Percentiles rank a stretch among this genome's conserved stretches.
Evolutionary conservation across 805 yeast species (phyloP).

Genomic region (Pichia exigua): DNA sequence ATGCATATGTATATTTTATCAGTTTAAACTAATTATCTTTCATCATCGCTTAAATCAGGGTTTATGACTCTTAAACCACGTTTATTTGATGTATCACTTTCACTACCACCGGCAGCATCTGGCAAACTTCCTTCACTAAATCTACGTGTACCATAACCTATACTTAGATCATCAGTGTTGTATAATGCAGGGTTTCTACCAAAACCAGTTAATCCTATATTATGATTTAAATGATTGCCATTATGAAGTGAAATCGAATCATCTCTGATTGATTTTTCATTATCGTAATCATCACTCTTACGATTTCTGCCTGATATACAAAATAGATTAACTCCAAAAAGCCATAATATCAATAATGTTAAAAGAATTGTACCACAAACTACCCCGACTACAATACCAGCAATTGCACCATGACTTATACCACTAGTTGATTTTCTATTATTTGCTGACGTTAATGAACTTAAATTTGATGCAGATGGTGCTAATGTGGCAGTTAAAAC

Average conservation of each 20-base stretch:
- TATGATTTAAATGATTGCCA: not conserved
- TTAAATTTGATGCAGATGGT: not conserved
- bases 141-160: constrained; percentile 20
- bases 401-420: constrained; percentile 28
- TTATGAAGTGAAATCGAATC: constrained; percentile 5
- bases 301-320: constrained; percentile 18
- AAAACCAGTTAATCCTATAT: constrained; percentile 5
- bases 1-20: not conserved
- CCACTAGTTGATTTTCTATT: constrained; percentile 1
- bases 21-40: not conserved
- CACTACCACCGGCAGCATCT: constrained; percentile 26
- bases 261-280: constrained; percentile 14
- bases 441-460: not conserved
- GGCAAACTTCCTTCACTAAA: constrained; percentile 31
- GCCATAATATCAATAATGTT: constrained; percentile 14
- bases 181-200: constrained; percentile 10
- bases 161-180: constrained; percentile 13
- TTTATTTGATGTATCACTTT: constrained; percentile 8
- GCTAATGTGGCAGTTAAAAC: constrained; percentile 8
- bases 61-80: constrained; percentile 27
- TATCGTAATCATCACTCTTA: constrained; percentile 14
- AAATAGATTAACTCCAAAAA: constrained; percentile 9
- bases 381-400: constrained; percentile 30
- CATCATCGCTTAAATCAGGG: constrained; percentile 24
- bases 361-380: constrained; percentile 20